Evolutionary conservation across 2,329 filamentous ascomycete genomes (phyloP), one percentile per base, ranked within the genome.

Genomic region (Aspergillus novoparasiticus): DNA sequence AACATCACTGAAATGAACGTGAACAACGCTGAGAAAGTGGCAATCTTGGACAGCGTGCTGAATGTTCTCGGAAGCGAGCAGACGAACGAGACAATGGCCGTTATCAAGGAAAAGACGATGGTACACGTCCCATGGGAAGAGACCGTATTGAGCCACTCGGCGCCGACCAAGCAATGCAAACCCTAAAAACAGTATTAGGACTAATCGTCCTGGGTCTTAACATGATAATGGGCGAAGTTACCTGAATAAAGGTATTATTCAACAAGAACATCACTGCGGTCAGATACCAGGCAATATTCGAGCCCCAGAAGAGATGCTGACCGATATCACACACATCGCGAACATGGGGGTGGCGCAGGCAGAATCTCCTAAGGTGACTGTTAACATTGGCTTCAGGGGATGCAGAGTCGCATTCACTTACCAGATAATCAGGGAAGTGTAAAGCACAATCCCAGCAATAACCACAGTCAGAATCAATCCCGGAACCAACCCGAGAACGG

Each of bases 291-390:
- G 84, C 87, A 86, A 90, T 92, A 64, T 86, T 87, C 76, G 92
- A 89, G 68, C 90, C 89, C 89, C 90, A 96, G 79, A 96, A 97
- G 26, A 97, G 86, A 85, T 94, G 94, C 78, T 97, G 92, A n/a
- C 93, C 94, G 74, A 97, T 91, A 75, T 97, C 94, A 75, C 93
- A 97, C 16, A 97, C 92, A 80, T 97, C 94, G 70, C 93, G 89
- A 64, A 96, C 89, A 76, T 97, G 92, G 0, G 94, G 94, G 73
- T 97, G 93, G 55, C 93, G 88, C 62, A 97, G 81, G 75, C 94
- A 97, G 73, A 97, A 97, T 76, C 94, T 88, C 93, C 91, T 94
- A 72, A 3, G 10, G 81, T 75, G 12, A 71, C 32, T 34, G 54
- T 66, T 39, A 69, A 71, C 69, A 75, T 19, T 67, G 9, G 66